These are phyloP conservation scores for Cyclotella cryptica DNA, from an alignment of 108 stramenopile genomes.

Conservation along the genomic window DNA sequence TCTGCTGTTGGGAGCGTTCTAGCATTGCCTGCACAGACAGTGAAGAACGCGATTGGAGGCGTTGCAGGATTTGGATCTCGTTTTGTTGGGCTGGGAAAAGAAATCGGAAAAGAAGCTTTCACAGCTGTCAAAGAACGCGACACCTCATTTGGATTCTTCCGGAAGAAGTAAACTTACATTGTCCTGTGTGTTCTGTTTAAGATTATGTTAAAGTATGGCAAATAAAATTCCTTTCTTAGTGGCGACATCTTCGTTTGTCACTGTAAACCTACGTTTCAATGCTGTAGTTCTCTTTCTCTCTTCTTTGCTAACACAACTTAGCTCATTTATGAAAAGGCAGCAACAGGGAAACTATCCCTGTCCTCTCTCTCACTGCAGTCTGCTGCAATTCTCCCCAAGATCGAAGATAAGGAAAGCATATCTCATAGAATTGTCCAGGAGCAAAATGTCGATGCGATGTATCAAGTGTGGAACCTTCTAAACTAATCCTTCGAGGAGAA, in stretches of 20 bases:
- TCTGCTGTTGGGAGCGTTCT: slow-evolving; percentile 75
- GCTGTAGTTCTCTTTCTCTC: too few relatives aligned
- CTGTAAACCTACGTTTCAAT: too few relatives aligned
- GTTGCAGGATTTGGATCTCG: slow-evolving; percentile 74
- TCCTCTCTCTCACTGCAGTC: neutral
- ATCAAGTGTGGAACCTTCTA: neutral
- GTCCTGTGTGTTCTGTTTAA: neutral
- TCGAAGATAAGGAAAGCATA: slow-evolving; percentile 10
- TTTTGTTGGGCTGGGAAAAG: slow-evolving; percentile 80
- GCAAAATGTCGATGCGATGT: neutral
- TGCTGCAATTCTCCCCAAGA: slow-evolving; percentile 15
- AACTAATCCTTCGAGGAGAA: too few relatives aligned
- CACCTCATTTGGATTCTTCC: slow-evolving; percentile 30
- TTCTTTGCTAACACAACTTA: neutral
- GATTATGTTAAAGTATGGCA: too few relatives aligned
- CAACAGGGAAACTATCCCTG: neutral
- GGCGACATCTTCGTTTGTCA: neutral
- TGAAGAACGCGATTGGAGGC: slow-evolving; percentile 80
- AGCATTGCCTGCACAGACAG: slow-evolving; percentile 71
- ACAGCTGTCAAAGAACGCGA: slow-evolving; percentile 57
- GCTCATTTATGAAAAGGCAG: slow-evolving; percentile 4
- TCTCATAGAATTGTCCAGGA: slow-evolving; percentile 21
- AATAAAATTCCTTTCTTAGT: neutral
- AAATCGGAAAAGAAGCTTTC: slow-evolving; percentile 76
- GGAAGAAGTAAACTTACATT: slow-evolving; percentile 10